Conservation (phyloP, 305 asterid species). For the Solanum hybrid region DNA sequence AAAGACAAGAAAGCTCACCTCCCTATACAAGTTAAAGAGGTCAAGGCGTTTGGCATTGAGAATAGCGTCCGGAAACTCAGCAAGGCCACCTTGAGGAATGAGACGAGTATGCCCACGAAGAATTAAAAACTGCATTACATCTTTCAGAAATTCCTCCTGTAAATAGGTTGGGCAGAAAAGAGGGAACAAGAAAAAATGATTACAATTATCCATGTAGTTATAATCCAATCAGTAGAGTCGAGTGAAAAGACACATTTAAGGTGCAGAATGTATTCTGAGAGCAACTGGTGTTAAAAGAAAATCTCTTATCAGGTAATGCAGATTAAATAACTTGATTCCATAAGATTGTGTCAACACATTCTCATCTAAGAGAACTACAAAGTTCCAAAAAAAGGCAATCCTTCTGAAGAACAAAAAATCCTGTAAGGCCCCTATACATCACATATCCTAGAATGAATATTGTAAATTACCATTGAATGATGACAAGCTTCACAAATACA, state of each 20-base stretch:
- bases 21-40: constrained; percentile 91
- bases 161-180: constrained; percentile 4
- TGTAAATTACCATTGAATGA: not conserved
- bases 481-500: not conserved
- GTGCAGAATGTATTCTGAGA: not conserved
- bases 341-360: not conserved
- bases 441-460: not conserved
- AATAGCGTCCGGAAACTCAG: constrained; percentile 96
- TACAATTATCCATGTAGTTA: not conserved
- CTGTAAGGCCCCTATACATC: not conserved
- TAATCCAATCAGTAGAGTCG: not conserved
- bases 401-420: not conserved
- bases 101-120: constrained; percentile 98
- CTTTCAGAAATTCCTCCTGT: constrained; percentile 92
- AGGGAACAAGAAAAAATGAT: not conserved
- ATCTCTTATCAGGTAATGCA: not conserved
- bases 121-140: constrained; percentile 91
- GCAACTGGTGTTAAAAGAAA: not conserved
- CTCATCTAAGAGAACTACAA: not conserved
- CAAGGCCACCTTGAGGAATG: constrained; percentile 96
- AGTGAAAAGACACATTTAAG: not conserved
- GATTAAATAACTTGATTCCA: not conserved
- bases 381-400: not conserved
- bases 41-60: constrained; percentile 98
- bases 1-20: constrained; percentile 39